Conservation (phyloP, 1,284 basidiomycete genomes). For the Heliocybe sulcata region DNA sequence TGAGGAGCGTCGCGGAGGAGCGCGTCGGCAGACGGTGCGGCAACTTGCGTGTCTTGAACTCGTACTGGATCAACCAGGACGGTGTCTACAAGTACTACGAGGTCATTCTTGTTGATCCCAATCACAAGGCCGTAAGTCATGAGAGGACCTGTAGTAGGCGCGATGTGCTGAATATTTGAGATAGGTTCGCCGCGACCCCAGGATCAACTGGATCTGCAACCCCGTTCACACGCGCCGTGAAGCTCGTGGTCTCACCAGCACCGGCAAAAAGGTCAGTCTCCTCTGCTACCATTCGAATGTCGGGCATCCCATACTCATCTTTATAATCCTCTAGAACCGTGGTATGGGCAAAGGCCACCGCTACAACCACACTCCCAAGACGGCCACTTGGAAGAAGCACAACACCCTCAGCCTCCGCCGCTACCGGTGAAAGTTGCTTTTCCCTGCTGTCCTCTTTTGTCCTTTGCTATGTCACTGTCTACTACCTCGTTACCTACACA, state of each 20-base stretch:
- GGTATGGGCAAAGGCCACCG: conserved; percentile 94
- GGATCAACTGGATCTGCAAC: conserved; percentile 99
- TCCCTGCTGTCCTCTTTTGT: conserved; percentile 7
- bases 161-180: conserved; percentile 7
- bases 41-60: conserved; percentile 94
- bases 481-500: conserved; percentile 17
- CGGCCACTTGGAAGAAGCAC: conserved; percentile 94
- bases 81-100: conserved; percentile 99
- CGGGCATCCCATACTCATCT: conserved; percentile 9
- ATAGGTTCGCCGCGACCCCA: conserved; percentile 88
- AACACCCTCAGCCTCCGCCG: conserved; percentile 97
- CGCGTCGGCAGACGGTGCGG: conserved; percentile 96
- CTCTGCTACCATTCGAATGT: neutral
- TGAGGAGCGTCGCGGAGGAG: conserved; percentile 95
- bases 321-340: conserved; percentile 54
- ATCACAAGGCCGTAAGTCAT: conserved; percentile 79
- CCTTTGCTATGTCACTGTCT: conserved; percentile 19
- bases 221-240: conserved; percentile 99
- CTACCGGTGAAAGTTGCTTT: conserved; percentile 71
- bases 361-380: conserved; percentile 90
- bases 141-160: neutral
- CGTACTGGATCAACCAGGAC: conserved; percentile 99
- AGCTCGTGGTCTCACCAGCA: conserved; percentile 93
- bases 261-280: conserved; percentile 80
- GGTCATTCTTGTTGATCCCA: conserved; percentile 96